Percentiles rank a stretch among this genome's conserved stretches.
These are phyloP conservation scores for Elaeagnus macrophylla DNA, from an alignment of 306 rosid genomes.

Conservation along the genomic window DNA sequence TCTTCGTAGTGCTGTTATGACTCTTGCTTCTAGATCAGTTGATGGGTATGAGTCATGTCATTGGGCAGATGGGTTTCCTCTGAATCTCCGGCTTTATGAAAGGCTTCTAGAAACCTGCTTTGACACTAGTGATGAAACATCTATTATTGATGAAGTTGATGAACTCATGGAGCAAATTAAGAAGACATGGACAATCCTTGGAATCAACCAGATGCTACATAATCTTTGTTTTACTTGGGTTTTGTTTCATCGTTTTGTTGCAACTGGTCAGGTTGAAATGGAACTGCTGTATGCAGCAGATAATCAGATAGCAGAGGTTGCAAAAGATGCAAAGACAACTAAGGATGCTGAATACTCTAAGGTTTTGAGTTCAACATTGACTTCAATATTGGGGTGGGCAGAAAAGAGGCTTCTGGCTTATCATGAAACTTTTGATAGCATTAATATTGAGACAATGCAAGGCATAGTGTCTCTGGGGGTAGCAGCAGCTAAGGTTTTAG, in stretches of 20 bases:
- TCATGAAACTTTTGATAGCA: slow-evolving; percentile 86
- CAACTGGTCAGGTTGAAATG: slow-evolving; percentile 78
- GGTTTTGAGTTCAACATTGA: slow-evolving; percentile 79
- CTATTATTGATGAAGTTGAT: slow-evolving; percentile 75
- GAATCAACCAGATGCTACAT: slow-evolving; percentile 72
- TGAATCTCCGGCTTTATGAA: slow-evolving; percentile 83
- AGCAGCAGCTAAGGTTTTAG: slow-evolving; percentile 79
- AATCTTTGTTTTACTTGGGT: slow-evolving; percentile 96
- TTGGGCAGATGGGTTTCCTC: slow-evolving; percentile 97
- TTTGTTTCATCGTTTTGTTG: slow-evolving; percentile 86
- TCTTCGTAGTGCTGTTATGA: slow-evolving; percentile 80
- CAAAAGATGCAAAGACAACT: slow-evolving; percentile 82
- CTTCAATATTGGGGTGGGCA: slow-evolving; percentile 89
- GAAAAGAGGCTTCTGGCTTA: slow-evolving; percentile 98
- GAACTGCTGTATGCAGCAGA: slow-evolving; percentile 66
- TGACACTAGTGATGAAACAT: slow-evolving; percentile 65
- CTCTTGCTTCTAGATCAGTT: slow-evolving; percentile 77
- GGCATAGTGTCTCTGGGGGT: slow-evolving; percentile 94
- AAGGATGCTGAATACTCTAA: slow-evolving; percentile 75
- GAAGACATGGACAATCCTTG: slow-evolving; percentile 98
- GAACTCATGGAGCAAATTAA: slow-evolving; percentile 94
- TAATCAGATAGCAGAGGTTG: slow-evolving; percentile 77
- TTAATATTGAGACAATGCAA: slow-evolving; percentile 71
- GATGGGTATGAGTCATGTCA: slow-evolving; percentile 82
- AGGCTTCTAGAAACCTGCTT: slow-evolving; percentile 81